Evolutionary conservation across 1,284 basidiomycete genomes (phyloP), one percentile per base, ranked within the genome.

Genomic region (Hymenochaete sp.): DNA sequence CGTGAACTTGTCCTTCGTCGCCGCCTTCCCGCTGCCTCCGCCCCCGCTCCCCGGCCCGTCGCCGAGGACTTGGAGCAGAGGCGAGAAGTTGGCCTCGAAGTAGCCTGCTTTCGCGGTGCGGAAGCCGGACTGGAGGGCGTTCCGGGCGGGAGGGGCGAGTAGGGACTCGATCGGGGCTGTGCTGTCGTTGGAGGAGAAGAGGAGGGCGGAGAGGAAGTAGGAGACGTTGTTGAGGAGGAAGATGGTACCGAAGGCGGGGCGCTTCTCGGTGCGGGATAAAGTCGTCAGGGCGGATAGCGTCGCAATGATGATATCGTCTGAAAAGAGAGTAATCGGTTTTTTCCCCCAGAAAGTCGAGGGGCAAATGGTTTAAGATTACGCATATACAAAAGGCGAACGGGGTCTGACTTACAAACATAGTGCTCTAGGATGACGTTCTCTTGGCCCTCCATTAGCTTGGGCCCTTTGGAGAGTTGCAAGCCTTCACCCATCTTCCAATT

Each of bases 401-500:
- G 5, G 16, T 21, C 19, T 37, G 21, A 44, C 31, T 37, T 26
- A 85, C 84, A 77, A 6, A 78, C 65, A 55, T 75, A 89, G 57
- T 88, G 84, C 56, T 87, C 80, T 16, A 87, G 62, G 9, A 88
- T 67, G 7, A 73, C 65, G 22, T 61, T 64, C 52, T 82, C 79
- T 47, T 77, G 75, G 14, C 70, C 67, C 36, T 77, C 76, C 4
- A 66, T 65, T 1, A 62, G 52, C 49, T 73, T 75, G 2, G 61
- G 51, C 1, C 58, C 60, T 53, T 75, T 77, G 3, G 72, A 73
- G 2, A 80, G 74, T 52, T 72, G 71, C 22, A 81, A 69, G 2
- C 85, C 84, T 51, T 86, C 83, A 3, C 86, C 85, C 85, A 89
- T 88, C 62, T 77, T 84, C 85, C 86, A 89, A 53, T 89, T 89